Base-by-base conservation (phyloP, 345 rosid genomes). In the Pistacia atlantica region DNA sequence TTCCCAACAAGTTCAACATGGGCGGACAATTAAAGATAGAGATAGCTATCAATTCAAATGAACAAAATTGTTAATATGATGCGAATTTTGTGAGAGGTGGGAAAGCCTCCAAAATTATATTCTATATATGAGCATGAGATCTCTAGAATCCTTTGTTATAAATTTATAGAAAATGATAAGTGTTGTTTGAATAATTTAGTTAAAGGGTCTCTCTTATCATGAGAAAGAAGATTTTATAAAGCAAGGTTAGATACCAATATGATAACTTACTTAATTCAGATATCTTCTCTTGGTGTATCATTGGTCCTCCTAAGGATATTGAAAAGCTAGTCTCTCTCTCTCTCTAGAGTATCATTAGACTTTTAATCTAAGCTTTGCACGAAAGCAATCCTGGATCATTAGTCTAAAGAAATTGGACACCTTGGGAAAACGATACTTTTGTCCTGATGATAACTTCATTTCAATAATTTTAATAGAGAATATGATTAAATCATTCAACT, bases 231-330 rank as follows among this genome's bases (percentile, higher is more conserved):
- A 17, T 78, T 75, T 81, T 68, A 57, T 78, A 83, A 83, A 84
- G 86, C 77, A 74, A 74, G 69, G 61, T 51, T n/a, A 65, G 85
- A 79, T 84, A 64, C 89, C 83, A 73, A 80, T 33, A 38, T 18
- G 86, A 88, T 88, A 82, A 85, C 71, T 75, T 84, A 82, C 80
- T 84, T 88, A 84, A 83, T 74, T 75, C 70, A 66, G 65, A 12
- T 55, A 70, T 79, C 78, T 11, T 77, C 57, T 65, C 33, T 56
- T 59, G 76, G 68, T 31, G 55, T 48, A 69, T 75, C 67, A 75
- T 71, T 75, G 81, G 79, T 69, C 71, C 76, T 74, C 77, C 18
- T n/a, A 14, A 69, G 77, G 33, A 31, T 71, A 78, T 69, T 63
- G 33, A 69, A 77, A 84, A 65, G 75, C 49, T 72, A 75, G 60